A percentile compares a stretch with the other conserved stretches of the same genome.
Evolutionary conservation across 1,139 yeast species (phyloP).

Genomic region (Yamadazyma dendronema): DNA sequence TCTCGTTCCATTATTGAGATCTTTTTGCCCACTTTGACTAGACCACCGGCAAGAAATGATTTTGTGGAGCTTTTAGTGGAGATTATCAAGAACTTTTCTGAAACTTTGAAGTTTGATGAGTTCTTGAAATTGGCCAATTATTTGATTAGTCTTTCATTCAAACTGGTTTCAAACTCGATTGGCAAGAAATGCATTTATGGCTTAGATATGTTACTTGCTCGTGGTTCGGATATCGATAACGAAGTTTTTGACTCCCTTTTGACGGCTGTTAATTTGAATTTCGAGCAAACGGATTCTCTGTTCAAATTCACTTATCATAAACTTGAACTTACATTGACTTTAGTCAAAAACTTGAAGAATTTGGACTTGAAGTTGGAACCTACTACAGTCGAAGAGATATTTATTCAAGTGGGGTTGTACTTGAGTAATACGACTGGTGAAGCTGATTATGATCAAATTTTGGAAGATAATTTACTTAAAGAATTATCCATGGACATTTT

Average conservation of each 20-base stretch:
- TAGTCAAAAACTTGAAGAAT: slow-evolving; percentile 9
- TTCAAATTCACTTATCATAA: slow-evolving; percentile 10
- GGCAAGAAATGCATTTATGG: slow-evolving; percentile 57
- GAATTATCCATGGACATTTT: slow-evolving; percentile 48
- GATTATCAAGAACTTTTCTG: slow-evolving; percentile 54
- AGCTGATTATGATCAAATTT: slow-evolving; percentile 37
- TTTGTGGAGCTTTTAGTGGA: slow-evolving; percentile 64
- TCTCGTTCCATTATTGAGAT: slow-evolving; percentile 23
- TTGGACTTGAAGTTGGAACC: slow-evolving; percentile 3
- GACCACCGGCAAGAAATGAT: slow-evolving; percentile 46
- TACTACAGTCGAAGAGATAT: slow-evolving; percentile 6
- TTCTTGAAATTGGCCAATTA: slow-evolving; percentile 32
- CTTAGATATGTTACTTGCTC: slow-evolving; percentile 42
- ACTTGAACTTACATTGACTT: slow-evolving; percentile 9
- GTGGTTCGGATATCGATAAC: slow-evolving; percentile 3
- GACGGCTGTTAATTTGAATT: slow-evolving; percentile 6
- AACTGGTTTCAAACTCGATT: slow-evolving; percentile 37
- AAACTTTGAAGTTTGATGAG: slow-evolving; percentile 43
- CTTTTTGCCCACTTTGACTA: slow-evolving; percentile 20
- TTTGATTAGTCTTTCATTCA: slow-evolving; percentile 40
- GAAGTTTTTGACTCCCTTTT: slow-evolving; percentile 9
- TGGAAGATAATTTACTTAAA: slow-evolving; percentile 38
- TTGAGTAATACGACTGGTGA: slow-evolving; percentile 29
- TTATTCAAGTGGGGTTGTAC: slow-evolving; percentile 1
- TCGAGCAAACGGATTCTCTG: slow-evolving; percentile 5